Evolutionary conservation across 805 yeast species (phyloP), one percentile per base, ranked within the genome.

Genomic region (Pichia occidentalis): DNA sequence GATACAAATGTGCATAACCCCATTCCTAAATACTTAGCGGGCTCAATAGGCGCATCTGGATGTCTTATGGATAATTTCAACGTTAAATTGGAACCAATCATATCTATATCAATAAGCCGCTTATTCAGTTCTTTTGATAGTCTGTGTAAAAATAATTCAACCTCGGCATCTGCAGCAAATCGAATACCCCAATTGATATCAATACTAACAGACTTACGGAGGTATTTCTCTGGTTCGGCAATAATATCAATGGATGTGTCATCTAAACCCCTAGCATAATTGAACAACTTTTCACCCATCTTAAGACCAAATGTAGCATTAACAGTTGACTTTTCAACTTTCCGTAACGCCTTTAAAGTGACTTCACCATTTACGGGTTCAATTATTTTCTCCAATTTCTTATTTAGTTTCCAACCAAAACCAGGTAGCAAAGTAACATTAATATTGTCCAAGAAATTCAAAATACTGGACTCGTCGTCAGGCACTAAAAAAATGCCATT

Each of bases 151-250:
- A 90, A 92, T 4, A 39, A 47, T 44, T 81, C 88, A 18, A 81
- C 73, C 52, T 90, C 85, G 0, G 59, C 55, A 22, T 71, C 64
- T 1, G 63, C 63, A 23, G 75, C 71, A 46, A 88, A 82, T 33
- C 97, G 55, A 1, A 90, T 83, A 0, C 96, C 97, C 80, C 86
- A 90, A 45, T 86, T 85, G 20, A 90, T 80, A 53, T 90, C 97
- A 4, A 87, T 82, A 0, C 95, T 85, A 0, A 90, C 71, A 1
- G 92, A 74, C 49, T 85, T 86, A 20, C 95, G 66, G 10, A 73
- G 68, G 14, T 77, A 66, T 36, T 61, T 75, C 12, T 65, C 60
- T 8, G 77, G 74, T 23, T 67, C 65, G 7, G 56, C 44, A 22
- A 75, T 56, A n/a, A 80, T 63, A 26, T 72, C 75, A 35, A 80